These are phyloP conservation scores for Pholiota adiposa DNA, from an alignment of 1,284 basidiomycete genomes.

Conservation along the genomic window DNA sequence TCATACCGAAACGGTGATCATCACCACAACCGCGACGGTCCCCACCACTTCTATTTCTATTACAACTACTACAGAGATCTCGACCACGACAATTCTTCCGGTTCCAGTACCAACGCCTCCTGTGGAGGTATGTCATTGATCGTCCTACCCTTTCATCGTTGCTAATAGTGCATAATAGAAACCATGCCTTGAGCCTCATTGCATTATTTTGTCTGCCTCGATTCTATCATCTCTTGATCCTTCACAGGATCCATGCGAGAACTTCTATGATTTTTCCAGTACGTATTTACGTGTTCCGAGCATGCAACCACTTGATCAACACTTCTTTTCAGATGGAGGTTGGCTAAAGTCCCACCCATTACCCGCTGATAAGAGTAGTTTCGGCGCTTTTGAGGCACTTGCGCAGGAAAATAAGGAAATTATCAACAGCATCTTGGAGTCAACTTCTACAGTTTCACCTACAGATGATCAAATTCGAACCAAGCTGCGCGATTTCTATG, in stretches of 20 bases:
- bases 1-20: constrained; percentile 37
- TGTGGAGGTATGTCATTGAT: constrained; percentile 43
- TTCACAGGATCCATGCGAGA: constrained; percentile 90
- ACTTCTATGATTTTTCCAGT: constrained; percentile 95
- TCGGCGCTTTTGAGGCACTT: constrained; percentile 65
- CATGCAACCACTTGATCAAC: neutral
- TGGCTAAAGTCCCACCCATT: constrained; percentile 84
- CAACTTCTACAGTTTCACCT: constrained; percentile 29
- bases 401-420: constrained; percentile 67
- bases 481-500: constrained; percentile 84
- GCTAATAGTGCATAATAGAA: constrained; percentile 39
- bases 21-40: constrained; percentile 38
- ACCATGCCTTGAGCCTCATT: constrained; percentile 79
- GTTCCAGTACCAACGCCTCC: constrained; percentile 51
- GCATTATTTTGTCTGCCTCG: constrained; percentile 83
- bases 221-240: constrained; percentile 85
- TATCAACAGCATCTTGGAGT: constrained; percentile 63
- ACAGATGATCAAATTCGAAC: constrained; percentile 62
- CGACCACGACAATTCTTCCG: constrained; percentile 23
- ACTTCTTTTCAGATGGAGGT: constrained; percentile 62
- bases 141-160: neutral
- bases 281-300: constrained; percentile 20
- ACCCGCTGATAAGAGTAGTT: constrained; percentile 81
- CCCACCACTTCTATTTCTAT: constrained; percentile 39
- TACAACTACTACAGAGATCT: constrained; percentile 33